Conservation (phyloP, 768 basidiomycete species). For the Candolleomyces eurysporus region DNA sequence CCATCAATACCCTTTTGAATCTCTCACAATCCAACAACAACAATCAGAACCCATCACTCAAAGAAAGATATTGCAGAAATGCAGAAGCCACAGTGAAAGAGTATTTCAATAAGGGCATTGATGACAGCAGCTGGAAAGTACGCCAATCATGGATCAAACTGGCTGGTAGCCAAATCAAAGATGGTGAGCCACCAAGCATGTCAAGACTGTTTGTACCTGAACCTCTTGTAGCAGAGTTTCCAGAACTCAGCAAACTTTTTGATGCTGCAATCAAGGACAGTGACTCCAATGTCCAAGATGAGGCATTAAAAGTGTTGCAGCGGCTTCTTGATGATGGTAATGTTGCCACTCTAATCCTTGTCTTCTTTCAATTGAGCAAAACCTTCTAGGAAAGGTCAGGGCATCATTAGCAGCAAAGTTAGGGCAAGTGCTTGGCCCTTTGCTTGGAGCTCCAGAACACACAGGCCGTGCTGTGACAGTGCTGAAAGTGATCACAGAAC, state of each 20-base stretch:
- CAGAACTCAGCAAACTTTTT: background rate
- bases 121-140: background rate
- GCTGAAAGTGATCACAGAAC: background rate
- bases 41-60: too few species aligned
- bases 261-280: background rate
- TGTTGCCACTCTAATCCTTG: background rate
- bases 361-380: background rate
- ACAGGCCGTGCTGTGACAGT: background rate
- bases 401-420: background rate
- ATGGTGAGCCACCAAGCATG: background rate
- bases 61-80: too few species aligned
- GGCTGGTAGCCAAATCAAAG: background rate
- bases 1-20: background rate
- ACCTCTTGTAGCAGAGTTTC: background rate
- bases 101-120: background rate
- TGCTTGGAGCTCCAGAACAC: background rate
- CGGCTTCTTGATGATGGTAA: background rate
- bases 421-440: background rate
- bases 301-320: background rate
- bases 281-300: background rate
- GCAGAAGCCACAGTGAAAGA: too few species aligned
- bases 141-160: background rate
- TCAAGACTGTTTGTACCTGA: background rate
- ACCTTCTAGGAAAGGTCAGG: background rate
- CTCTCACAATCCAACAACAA: too few species aligned